These are phyloP conservation scores for Paulownia fortunei DNA, from an alignment of 257 asterid genomes.

Conservation along the genomic window DNA sequence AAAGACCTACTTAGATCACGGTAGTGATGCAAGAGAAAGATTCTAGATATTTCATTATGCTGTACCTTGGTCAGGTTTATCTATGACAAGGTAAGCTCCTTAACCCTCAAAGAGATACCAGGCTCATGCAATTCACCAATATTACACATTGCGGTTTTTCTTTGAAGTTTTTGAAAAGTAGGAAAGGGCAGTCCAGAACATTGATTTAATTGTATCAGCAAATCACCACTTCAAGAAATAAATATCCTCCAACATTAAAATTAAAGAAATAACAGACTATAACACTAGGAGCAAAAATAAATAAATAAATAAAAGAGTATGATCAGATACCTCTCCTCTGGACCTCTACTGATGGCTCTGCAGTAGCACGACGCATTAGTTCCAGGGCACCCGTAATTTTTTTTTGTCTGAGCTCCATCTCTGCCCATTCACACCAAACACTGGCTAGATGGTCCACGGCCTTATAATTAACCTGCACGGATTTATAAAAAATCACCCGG, in stretches of 20 bases:
- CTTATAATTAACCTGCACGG: constrained; percentile 94
- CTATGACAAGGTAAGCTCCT: background rate
- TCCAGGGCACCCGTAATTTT: constrained; percentile 90
- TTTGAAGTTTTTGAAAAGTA: background rate
- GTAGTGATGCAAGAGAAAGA: background rate
- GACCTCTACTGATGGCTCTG: constrained; percentile 96
- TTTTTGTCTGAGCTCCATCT: constrained; percentile 96
- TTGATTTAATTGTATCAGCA: background rate
- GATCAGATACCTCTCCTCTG: constrained; percentile 84
- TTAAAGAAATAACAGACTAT: background rate
- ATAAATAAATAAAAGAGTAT: constrained; percentile 1
- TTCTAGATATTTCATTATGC: background rate
- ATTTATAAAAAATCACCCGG: constrained; percentile 90
- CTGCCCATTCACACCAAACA: constrained; percentile 99
- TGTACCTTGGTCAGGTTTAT: background rate
- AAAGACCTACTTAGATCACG: constrained; percentile 8
- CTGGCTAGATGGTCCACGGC: constrained; percentile 93
- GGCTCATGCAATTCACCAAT: background rate
- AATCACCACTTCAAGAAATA: constrained; percentile 19
- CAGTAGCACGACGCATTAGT: constrained; percentile 95
- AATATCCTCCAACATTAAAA: background rate
- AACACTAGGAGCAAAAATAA: background rate
- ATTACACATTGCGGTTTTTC: background rate
- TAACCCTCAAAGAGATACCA: background rate
- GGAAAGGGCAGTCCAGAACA: background rate